phyloP scores from a whole-genome alignment of 257 asterid genomes.

The Solanum arcanum region DNA sequence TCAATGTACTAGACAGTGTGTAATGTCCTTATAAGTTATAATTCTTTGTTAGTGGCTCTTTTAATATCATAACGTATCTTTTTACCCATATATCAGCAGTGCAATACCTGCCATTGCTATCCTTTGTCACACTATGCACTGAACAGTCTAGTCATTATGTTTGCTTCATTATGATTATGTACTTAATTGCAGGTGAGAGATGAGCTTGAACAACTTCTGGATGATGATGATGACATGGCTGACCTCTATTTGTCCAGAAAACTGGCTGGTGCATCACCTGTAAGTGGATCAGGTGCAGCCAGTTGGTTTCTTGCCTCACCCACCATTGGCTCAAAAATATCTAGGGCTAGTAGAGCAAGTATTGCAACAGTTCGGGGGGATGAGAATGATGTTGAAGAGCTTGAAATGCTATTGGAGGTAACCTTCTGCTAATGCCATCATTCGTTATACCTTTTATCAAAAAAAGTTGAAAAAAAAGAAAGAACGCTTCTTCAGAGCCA shows the following conservation, averaged over 20 bases:
- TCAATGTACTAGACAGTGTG: background rate
- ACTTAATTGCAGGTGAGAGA: conserved; percentile 65
- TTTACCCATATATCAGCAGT: background rate
- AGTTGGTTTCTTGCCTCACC: conserved; percentile 72
- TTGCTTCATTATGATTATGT: background rate
- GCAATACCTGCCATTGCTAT: background rate
- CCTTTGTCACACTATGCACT: background rate
- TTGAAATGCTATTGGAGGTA: conserved; percentile 95
- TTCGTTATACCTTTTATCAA: background rate
- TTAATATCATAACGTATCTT: background rate
- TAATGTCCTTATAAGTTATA: background rate
- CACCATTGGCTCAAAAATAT: conserved; percentile 76
- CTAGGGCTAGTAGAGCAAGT: conserved; percentile 83
- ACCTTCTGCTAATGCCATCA: background rate
- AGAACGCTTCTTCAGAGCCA: background rate
- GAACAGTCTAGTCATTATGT: background rate
- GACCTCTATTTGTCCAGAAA: conserved; percentile 91
- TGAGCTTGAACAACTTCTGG: conserved; percentile 95
- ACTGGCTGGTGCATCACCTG: conserved; percentile 57
- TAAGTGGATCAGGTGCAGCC: conserved; percentile 73
- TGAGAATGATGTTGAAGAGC: conserved; percentile 85
- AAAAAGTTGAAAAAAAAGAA: background rate
- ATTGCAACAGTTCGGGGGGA: conserved; percentile 76
- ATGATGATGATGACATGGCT: conserved; percentile 95
- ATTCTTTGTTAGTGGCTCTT: background rate